phyloP scores from a whole-genome alignment of 2,329 filamentous ascomycete species.

The Ophiostoma himal-ulmi region DNA sequence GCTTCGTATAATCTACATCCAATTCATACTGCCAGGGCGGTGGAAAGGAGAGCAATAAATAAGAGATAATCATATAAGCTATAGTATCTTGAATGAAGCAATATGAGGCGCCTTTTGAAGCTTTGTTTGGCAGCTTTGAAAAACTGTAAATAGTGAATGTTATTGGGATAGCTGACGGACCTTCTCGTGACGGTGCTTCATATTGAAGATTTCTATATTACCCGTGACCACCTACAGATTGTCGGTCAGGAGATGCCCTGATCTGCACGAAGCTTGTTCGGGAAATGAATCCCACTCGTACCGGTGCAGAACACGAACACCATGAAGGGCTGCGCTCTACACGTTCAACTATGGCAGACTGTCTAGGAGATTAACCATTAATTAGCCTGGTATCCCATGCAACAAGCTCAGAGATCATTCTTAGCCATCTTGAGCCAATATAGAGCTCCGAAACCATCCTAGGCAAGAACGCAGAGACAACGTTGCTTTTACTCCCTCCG shows the following conservation, averaged over 20 bases:
- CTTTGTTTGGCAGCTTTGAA: not conserved
- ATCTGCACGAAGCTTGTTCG: constrained; percentile 2
- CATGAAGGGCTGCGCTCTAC: no score
- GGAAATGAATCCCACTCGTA: not conserved
- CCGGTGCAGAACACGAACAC: not conserved
- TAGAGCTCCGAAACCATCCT: no score
- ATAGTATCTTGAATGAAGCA: not conserved
- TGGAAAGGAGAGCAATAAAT: not conserved
- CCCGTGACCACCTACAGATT: no score
- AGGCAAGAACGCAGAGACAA: no score
- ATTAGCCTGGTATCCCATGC: no score
- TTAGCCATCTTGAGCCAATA: no score
- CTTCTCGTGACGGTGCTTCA: no score
- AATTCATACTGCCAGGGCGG: not conserved
- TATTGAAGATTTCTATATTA: not conserved
- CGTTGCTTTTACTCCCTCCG: not conserved
- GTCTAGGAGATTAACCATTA: no score
- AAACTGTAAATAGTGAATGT: not conserved
- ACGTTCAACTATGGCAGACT: no score
- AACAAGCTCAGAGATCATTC: no score
- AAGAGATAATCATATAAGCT: not conserved
- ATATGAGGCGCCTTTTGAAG: not conserved
- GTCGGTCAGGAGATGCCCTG: not conserved
- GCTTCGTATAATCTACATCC: not conserved
- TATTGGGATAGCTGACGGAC: not conserved